A percentile compares a stretch with the other conserved stretches of the same genome.
These are phyloP conservation scores for Artemisia argyi DNA, from an alignment of 129 eudicot species.

Conservation along the genomic window DNA sequence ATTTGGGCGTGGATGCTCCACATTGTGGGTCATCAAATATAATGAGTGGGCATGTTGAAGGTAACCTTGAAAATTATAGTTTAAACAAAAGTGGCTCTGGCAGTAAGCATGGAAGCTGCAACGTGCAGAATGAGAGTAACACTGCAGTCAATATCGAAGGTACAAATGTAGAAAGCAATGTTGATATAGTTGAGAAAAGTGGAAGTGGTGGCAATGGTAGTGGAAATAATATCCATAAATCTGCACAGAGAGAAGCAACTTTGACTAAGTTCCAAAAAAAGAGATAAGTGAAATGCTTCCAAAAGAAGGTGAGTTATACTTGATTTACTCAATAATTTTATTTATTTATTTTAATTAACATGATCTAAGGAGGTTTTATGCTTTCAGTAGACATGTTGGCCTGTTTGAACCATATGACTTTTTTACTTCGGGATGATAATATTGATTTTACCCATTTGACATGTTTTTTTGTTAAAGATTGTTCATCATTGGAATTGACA, in stretches of 20 bases:
- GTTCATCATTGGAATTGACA: too few species aligned
- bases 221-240: conserved; percentile 8
- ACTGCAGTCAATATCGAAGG: conserved; percentile 40
- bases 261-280: conserved; percentile 65
- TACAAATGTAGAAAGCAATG: conserved; percentile 45
- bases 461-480: too few species aligned
- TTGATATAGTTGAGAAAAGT: conserved; percentile 39
- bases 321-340: too few species aligned
- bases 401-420: too few species aligned
- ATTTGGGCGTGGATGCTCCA: conserved; percentile 41
- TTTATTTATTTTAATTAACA: too few species aligned
- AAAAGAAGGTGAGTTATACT: conserved; percentile 47
- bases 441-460: too few species aligned
- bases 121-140: conserved; percentile 57
- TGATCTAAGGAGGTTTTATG: too few species aligned
- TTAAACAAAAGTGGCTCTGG: conserved; percentile 51
- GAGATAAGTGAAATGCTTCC: conserved; percentile 50
- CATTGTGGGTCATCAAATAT: conserved; percentile 48
- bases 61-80: conserved; percentile 35
- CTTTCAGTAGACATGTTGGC: too few species aligned
- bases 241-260: conserved; percentile 54
- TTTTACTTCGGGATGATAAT: too few species aligned
- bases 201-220: conserved; percentile 36
- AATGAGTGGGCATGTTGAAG: conserved; percentile 36
- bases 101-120: conserved; percentile 55